These are phyloP conservation scores for Lanmaoa pseudosensibilis DNA, from an alignment of 768 basidiomycete species.

Conservation along the genomic window DNA sequence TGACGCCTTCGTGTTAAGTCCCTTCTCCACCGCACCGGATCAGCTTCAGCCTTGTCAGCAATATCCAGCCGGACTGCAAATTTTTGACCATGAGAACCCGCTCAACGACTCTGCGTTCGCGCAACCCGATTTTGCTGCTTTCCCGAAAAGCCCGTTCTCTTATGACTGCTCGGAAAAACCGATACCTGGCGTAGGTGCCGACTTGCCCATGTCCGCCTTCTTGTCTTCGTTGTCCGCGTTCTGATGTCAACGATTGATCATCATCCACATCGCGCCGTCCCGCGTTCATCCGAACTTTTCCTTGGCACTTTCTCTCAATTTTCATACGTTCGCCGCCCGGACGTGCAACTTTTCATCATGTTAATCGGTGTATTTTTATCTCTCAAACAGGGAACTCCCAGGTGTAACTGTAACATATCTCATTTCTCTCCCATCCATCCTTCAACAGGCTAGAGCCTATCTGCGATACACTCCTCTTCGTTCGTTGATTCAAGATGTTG, in stretches of 20 bases:
- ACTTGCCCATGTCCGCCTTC: constrained; percentile 34
- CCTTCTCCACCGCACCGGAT: constrained; percentile 18
- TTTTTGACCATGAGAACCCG: constrained; percentile 19
- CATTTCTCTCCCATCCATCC: background rate
- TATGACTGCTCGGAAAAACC: constrained; percentile 27
- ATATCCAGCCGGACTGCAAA: constrained; percentile 22
- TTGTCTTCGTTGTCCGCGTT: constrained; percentile 32
- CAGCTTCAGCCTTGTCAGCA: constrained; percentile 17
- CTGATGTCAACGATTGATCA: constrained; percentile 16
- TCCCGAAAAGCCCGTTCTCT: constrained; percentile 26
- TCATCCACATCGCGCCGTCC: constrained; percentile 4
- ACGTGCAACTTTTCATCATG: constrained; percentile 8
- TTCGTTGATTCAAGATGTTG: constrained; percentile 10
- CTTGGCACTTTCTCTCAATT: background rate
- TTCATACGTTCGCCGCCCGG: constrained; percentile 1
- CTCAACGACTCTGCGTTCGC: constrained; percentile 14
- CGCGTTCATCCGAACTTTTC: constrained; percentile 6
- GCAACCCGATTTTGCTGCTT: constrained; percentile 24
- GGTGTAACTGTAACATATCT: constrained; percentile 27
- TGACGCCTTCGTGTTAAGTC: constrained; percentile 18
- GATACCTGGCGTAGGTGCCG: constrained; percentile 23
- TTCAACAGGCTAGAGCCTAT: constrained; percentile 1
- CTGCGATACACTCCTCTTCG: constrained; percentile 14
- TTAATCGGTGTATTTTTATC: constrained; percentile 31
- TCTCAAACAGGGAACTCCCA: constrained; percentile 15